Conservation (phyloP, 2,329 filamentous ascomycete genomes). For the Microdochium bolleyi region DNA sequence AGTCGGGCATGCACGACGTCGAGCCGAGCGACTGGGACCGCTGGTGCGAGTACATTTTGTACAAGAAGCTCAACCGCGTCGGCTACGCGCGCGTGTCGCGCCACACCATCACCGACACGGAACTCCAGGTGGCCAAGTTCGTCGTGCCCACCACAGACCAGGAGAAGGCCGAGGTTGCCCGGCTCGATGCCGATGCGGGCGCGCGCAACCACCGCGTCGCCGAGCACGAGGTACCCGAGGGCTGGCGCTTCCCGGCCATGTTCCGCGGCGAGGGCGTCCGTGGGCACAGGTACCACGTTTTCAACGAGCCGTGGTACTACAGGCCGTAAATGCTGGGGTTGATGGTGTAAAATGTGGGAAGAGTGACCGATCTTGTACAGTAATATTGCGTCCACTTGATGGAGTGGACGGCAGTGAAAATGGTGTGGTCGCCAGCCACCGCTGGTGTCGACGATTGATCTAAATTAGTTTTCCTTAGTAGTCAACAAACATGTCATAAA, state of each 20-base stretch:
- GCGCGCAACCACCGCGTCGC: slow-evolving; percentile 50
- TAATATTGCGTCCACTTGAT: too few relatives aligned
- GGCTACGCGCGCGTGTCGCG: slow-evolving; percentile 87
- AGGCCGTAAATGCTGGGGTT: not conserved
- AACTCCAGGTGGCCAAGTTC: slow-evolving; percentile 95
- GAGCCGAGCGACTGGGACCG: slow-evolving; percentile 90
- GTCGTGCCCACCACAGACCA: slow-evolving; percentile 65
- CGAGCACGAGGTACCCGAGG: slow-evolving; percentile 68
- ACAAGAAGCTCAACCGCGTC: slow-evolving; percentile 76
- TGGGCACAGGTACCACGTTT: slow-evolving; percentile 90
- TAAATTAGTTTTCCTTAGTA: too few relatives aligned
- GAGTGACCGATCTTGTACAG: too few relatives aligned
- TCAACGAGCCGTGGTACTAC: slow-evolving; percentile 79
- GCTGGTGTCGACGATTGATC: too few relatives aligned
- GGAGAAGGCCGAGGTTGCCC: slow-evolving; percentile 36
- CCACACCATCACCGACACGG: slow-evolving; percentile 91
- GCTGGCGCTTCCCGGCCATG: slow-evolving; percentile 73
- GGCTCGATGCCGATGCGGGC: slow-evolving; percentile 30
- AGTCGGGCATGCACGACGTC: slow-evolving; percentile 90
- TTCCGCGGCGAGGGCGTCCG: slow-evolving; percentile 82
- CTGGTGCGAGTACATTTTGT: slow-evolving; percentile 99
- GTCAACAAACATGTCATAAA: too few relatives aligned
- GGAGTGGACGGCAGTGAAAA: not conserved
- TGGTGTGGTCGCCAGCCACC: not conserved
- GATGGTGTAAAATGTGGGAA: not conserved